A percentile compares a stretch with the other conserved stretches of the same genome.
These are phyloP conservation scores for Caulochytrium protostelioides DNA, from an alignment of 371 early-diverging fungal genomes.

Conservation along the genomic window DNA sequence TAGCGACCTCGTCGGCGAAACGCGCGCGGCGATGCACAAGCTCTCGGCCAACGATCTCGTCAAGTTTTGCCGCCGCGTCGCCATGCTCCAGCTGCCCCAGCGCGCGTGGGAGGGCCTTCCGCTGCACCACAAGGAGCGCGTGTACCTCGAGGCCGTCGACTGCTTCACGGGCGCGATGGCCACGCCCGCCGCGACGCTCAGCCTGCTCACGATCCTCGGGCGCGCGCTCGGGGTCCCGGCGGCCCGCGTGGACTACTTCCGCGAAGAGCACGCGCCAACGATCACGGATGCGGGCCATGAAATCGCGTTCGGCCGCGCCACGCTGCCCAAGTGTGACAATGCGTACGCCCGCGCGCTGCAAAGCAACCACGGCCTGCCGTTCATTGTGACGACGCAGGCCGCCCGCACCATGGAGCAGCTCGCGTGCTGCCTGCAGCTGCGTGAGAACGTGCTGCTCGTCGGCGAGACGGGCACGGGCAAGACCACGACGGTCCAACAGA, in stretches of 20 bases:
- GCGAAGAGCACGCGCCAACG: conserved; percentile 46
- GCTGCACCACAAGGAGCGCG: conserved; percentile 14
- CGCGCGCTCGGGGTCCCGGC: conserved; percentile 44
- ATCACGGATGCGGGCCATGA: conserved; percentile 19
- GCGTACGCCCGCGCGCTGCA: conserved; percentile 13
- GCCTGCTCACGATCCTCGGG: conserved; percentile 40
- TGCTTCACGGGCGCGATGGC: conserved; percentile 68
- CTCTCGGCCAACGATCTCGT: too few species aligned
- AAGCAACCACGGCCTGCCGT: conserved; percentile 11
- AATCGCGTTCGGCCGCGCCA: conserved; percentile 46
- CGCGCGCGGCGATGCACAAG: too few species aligned
- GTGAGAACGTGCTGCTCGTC: conserved; percentile 77
- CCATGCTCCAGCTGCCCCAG: too few species aligned
- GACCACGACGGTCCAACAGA: conserved; percentile 90
- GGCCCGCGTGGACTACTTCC: conserved; percentile 45
- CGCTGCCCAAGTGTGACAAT: conserved; percentile 14
- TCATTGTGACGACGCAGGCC: conserved; percentile 61
- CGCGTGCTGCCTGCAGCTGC: conserved; percentile 46
- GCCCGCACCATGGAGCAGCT: conserved; percentile 58
- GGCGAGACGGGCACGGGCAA: conserved; percentile 99
- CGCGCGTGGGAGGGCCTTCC: too few species aligned
- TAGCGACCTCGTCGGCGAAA: too few species aligned
- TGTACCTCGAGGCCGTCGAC: conserved; percentile 56
- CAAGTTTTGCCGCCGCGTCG: too few species aligned
- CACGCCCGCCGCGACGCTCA: conserved; percentile 37